Conservation (phyloP, 306 rosid species). For the Casuarina glauca region DNA sequence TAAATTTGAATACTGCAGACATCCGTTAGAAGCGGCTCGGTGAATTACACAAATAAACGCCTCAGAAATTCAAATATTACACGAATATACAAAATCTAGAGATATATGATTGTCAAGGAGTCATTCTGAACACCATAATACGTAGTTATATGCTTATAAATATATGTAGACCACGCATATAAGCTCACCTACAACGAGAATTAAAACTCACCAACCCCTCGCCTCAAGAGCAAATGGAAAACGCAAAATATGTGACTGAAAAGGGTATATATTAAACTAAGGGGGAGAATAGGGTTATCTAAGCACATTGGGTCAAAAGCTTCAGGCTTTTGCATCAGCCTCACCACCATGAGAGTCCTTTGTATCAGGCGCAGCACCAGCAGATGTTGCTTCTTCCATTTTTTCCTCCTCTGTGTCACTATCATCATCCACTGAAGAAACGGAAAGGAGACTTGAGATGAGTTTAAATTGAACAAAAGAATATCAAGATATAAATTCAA, state of each 20-base stretch:
- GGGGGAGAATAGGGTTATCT: background rate
- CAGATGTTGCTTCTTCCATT: slow-evolving; percentile 1
- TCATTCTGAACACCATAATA: background rate
- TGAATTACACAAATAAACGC: too few relatives aligned
- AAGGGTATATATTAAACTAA: background rate
- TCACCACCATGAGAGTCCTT: background rate
- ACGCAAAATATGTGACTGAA: background rate
- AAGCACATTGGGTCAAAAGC: background rate
- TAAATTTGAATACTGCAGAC: too few relatives aligned
- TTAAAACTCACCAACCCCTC: background rate
- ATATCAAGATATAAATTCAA: background rate
- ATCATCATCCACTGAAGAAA: slow-evolving; percentile 9
- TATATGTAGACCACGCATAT: background rate
- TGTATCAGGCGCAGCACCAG: slow-evolving; percentile 13
- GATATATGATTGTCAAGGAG: background rate
- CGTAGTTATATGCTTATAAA: background rate
- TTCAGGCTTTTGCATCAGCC: slow-evolving; percentile 2
- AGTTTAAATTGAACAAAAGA: background rate
- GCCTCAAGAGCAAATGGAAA: background rate
- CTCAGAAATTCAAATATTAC: too few relatives aligned
- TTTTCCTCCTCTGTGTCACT: slow-evolving; percentile 31
- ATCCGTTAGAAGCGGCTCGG: too few relatives aligned
- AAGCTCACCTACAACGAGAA: background rate
- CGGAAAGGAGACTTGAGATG: background rate
- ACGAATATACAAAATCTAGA: background rate